Evolutionary conservation across 352 stramenopile species (phyloP).

Genomic region (Pythium dissotocum): DNA sequence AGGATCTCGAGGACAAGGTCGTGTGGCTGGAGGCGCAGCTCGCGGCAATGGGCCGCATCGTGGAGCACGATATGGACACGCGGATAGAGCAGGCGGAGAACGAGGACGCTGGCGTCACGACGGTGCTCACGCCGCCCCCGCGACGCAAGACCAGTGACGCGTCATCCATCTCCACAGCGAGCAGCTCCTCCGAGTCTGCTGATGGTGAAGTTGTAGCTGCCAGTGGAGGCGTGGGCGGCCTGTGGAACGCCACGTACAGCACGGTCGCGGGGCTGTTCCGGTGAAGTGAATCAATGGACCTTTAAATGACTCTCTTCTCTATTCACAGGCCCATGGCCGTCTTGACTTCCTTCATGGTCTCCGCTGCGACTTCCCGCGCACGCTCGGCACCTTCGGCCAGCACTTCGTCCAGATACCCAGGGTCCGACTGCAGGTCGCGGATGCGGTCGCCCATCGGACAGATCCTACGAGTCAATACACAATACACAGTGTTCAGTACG

Average conservation of each 20-base stretch:
- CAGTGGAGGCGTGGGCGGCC: neutral
- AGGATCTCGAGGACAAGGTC: constrained; percentile 29
- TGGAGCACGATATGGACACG: constrained; percentile 25
- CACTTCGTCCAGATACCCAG: constrained; percentile 88
- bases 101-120: constrained; percentile 1
- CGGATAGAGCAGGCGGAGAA: constrained; percentile 21
- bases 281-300: constrained; percentile 5
- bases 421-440: constrained; percentile 89
- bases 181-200: neutral
- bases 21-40: constrained; percentile 31
- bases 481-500: neutral
- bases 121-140: constrained; percentile 17
- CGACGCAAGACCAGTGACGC: constrained; percentile 3
- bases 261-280: constrained; percentile 24
- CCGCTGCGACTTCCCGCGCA: constrained; percentile 56
- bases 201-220: neutral
- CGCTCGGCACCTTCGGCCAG: constrained; percentile 84
- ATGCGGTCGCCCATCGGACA: constrained; percentile 95
- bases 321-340: constrained; percentile 64
- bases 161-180: neutral
- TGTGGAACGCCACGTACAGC: constrained; percentile 25
- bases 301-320: neutral
- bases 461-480: constrained; percentile 48
- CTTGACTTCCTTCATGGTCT: constrained; percentile 80
- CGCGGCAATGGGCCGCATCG: constrained; percentile 22